Conservation (phyloP, 208 protist species). For the Crithidia sp. region DNA sequence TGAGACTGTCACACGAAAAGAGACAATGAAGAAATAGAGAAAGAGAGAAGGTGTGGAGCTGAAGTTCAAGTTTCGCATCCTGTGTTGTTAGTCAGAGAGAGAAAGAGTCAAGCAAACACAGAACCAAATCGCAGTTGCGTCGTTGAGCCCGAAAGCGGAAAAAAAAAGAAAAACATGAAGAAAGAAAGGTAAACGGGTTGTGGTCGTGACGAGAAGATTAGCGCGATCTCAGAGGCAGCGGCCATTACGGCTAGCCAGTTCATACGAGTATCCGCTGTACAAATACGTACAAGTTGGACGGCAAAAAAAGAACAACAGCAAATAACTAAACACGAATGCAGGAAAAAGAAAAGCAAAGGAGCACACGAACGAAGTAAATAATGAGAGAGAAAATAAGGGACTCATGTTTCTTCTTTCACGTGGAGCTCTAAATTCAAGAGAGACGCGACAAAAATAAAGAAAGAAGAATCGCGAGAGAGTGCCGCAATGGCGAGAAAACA, state of each 20-base stretch:
- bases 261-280: no score
- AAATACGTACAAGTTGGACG: not conserved
- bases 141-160: no score
- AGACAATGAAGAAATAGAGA: not conserved
- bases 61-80: not conserved
- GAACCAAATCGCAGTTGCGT: no score
- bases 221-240: no score
- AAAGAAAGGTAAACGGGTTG: not conserved
- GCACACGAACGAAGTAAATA: not conserved
- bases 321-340: not conserved
- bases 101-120: no score
- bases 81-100: not conserved
- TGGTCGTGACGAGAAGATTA: not conserved
- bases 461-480: no score
- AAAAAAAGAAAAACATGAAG: constrained; percentile 7
- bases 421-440: no score
- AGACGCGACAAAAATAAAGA: no score
- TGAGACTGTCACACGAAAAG: not conserved
- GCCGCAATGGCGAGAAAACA: no score
- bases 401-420: no score
- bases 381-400: not conserved
- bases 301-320: not conserved
- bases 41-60: not conserved
- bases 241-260: no score
- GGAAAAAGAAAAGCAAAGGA: not conserved